Conservation (phyloP, 2,329 filamentous ascomycete species). For the Akanthomyces dipterigenus region DNA sequence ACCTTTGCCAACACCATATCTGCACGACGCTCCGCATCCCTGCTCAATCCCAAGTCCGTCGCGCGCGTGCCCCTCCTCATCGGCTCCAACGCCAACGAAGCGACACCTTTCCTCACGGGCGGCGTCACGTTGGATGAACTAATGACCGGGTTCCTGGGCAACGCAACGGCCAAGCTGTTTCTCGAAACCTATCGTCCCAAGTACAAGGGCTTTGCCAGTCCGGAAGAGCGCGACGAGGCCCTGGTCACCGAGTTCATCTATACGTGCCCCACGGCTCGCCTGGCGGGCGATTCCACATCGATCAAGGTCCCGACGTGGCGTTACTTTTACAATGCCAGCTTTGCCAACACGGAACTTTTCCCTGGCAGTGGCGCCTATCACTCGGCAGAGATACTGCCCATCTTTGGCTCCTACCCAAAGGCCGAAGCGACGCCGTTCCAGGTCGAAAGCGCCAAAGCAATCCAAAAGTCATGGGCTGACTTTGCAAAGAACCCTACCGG, state of each 20-base stretch:
- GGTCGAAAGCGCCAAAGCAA: conserved; percentile 14
- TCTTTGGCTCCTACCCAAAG: conserved; percentile 31
- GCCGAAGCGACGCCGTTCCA: conserved; percentile 18
- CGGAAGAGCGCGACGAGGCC: conserved; percentile 15
- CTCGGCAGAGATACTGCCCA: conserved; percentile 35
- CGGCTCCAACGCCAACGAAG: conserved; percentile 10
- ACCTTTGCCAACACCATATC: conserved; percentile 18
- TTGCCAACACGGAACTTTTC: conserved; percentile 36
- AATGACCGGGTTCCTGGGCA: neutral
- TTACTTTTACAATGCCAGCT: conserved; percentile 42
- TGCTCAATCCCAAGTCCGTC: neutral
- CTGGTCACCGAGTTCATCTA: conserved; percentile 18
- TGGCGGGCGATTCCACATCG: conserved; percentile 24
- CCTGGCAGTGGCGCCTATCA: conserved; percentile 38
- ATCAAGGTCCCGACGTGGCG: conserved; percentile 35
- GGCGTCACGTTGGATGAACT: neutral
- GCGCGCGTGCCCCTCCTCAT: conserved; percentile 10
- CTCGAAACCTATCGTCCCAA: neutral
- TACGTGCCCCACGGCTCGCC: conserved; percentile 18
- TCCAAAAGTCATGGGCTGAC: conserved; percentile 24
- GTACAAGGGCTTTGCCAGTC: neutral
- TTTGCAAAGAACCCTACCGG: conserved; percentile 21
- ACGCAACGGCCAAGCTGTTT: neutral
- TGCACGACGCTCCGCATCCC: conserved; percentile 7
- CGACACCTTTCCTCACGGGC: neutral